Evolutionary conservation across 2,329 filamentous ascomycete species (phyloP).

Genomic region (Sarocladiaceae sp.): DNA sequence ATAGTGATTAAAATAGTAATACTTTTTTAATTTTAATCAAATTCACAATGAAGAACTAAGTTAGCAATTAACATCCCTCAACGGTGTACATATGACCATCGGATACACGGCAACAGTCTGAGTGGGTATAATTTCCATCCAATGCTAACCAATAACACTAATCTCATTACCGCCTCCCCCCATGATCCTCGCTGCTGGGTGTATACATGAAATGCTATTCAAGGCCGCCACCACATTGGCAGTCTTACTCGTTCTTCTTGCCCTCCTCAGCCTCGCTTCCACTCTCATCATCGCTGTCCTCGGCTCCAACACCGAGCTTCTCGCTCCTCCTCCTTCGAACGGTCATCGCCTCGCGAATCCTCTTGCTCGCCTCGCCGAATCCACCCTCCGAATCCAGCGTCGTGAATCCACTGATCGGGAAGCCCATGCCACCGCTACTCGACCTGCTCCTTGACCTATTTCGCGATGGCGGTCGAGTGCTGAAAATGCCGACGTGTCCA

Average conservation of each 20-base stretch:
- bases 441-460: conserved; percentile 66
- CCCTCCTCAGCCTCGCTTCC: conserved; percentile 38
- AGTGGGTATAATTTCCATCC: too few species aligned
- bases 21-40: too few species aligned
- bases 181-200: too few species aligned
- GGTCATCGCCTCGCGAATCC: conserved; percentile 82
- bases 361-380: conserved; percentile 77
- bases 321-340: conserved; percentile 51
- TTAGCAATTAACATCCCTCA: too few species aligned
- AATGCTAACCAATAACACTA: too few species aligned
- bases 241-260: conserved; percentile 33
- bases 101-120: too few species aligned
- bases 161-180: too few species aligned
- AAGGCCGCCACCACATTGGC: conserved; percentile 9
- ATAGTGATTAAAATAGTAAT: too few species aligned
- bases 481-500: conserved; percentile 82
- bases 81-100: too few species aligned
- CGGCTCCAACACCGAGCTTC: conserved; percentile 31
- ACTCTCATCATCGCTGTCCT: conserved; percentile 27
- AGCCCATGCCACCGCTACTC: conserved; percentile 63
- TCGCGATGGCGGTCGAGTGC: conserved; percentile 80
- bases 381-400: conserved; percentile 62
- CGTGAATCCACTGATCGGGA: conserved; percentile 68
- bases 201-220: too few species aligned
- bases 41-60: too few species aligned